Percentiles rank a stretch among this genome's conserved stretches.
These are phyloP conservation scores for Dactylellina drechsleri DNA, from an alignment of 2,329 filamentous ascomycete species.

Conservation along the genomic window DNA sequence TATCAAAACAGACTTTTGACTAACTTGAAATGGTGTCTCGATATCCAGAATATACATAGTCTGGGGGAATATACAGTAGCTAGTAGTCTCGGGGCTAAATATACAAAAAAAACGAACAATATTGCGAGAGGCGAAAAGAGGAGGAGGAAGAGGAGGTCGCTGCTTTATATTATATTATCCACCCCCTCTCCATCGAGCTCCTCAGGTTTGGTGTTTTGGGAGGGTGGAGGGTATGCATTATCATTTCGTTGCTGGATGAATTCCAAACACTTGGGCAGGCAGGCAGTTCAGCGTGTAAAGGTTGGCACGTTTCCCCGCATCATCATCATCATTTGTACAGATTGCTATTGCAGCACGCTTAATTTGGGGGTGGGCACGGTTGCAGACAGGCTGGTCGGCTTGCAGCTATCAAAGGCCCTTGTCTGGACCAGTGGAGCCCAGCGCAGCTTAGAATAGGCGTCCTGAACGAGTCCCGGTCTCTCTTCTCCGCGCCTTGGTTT, in stretches of 20 bases:
- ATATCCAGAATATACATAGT: too few relatives aligned
- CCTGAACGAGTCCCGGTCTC: not conserved
- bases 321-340: constrained; percentile 26
- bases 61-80: too few relatives aligned
- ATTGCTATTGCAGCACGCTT: not conserved
- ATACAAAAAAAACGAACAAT: too few relatives aligned
- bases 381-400: not conserved
- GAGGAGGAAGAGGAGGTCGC: too few relatives aligned
- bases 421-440: too few relatives aligned
- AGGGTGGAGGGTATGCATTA: not conserved
- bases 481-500: constrained; percentile 35
- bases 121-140: too few relatives aligned
- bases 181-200: not conserved
- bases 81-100: too few relatives aligned
- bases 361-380: not conserved
- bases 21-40: too few relatives aligned
- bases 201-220: constrained; percentile 4
- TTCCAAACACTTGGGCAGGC: constrained; percentile 17
- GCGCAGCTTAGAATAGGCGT: not conserved
- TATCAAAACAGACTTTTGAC: too few relatives aligned
- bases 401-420: too few relatives aligned
- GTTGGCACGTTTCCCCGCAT: constrained; percentile 25
- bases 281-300: not conserved
- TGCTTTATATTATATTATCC: constrained; percentile 1
- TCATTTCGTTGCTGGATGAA: constrained; percentile 44